These are phyloP conservation scores for Capsicum rhomboideum DNA, from an alignment of 257 asterid species.

Conservation along the genomic window DNA sequence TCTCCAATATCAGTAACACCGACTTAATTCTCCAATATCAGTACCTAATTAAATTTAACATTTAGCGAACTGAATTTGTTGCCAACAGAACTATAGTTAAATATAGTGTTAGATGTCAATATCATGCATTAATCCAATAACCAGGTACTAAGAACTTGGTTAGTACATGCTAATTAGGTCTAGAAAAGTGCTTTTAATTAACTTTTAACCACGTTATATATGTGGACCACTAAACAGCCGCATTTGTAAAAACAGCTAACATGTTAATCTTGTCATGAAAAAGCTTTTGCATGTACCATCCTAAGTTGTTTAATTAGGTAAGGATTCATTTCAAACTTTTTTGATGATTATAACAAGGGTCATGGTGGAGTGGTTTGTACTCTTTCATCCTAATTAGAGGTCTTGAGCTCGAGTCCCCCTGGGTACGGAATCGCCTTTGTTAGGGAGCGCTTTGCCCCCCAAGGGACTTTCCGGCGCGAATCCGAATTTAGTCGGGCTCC, in stretches of 20 bases:
- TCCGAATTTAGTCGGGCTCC: no score
- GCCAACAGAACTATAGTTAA: background rate
- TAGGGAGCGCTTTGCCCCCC: no score
- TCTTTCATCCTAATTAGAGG: no score
- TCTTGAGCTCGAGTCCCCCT: no score
- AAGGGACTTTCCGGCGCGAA: no score
- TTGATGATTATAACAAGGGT: background rate
- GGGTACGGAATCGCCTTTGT: no score
- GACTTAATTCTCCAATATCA: background rate
- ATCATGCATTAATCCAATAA: background rate
- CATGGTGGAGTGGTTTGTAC: no score
- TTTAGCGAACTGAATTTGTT: background rate
- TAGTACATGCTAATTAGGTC: constrained; percentile 1
- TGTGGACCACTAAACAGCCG: constrained; percentile 5
- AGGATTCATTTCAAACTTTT: background rate
- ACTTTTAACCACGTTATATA: constrained; percentile 1
- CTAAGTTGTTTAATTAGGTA: background rate
- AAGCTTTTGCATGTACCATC: background rate
- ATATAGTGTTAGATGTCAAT: background rate
- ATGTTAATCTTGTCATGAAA: constrained; percentile 2
- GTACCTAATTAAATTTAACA: background rate
- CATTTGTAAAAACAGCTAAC: constrained; percentile 1
- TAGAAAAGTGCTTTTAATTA: background rate
- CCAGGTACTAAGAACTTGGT: background rate
- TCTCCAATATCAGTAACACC: background rate